A percentile compares a stretch with the other conserved stretches of the same genome.
These are phyloP conservation scores for Hirsutella rhossiliensis DNA, from an alignment of 2,329 filamentous ascomycete genomes.

Conservation along the genomic window DNA sequence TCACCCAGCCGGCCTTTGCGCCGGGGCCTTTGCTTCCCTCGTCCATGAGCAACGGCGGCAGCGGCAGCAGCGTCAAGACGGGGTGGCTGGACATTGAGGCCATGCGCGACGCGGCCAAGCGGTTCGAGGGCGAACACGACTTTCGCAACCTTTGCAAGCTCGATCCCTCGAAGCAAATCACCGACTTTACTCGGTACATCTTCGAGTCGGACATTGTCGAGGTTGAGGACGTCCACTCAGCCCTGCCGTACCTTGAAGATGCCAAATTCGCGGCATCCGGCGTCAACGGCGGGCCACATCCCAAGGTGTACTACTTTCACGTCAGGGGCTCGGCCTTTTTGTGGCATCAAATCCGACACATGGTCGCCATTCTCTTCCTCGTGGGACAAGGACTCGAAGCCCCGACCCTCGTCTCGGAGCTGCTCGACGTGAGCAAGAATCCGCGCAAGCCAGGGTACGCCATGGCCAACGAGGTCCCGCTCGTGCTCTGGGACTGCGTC, in stretches of 20 bases:
- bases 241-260: conserved; percentile 41
- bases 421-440: conserved; percentile 61
- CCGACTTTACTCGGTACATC: conserved; percentile 68
- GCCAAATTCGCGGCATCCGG: conserved; percentile 20
- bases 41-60: conserved; percentile 4
- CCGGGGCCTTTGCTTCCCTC: conserved; percentile 34
- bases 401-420: conserved; percentile 56
- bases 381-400: conserved; percentile 79
- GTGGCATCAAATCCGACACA: conserved; percentile 96
- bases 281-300: conserved; percentile 14
- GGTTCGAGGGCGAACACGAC: conserved; percentile 76
- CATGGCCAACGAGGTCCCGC: conserved; percentile 80
- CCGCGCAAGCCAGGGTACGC: conserved; percentile 75
- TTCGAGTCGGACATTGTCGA: conserved; percentile 70
- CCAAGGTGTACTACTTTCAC: conserved; percentile 77
- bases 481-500: conserved; percentile 93
- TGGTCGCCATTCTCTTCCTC: conserved; percentile 86
- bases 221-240: conserved; percentile 41
- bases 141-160: conserved; percentile 97
- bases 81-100: conserved; percentile 80
- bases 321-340: conserved; percentile 87
- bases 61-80: conserved; percentile 27
- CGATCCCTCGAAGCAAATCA: conserved; percentile 79
- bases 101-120: conserved; percentile 72
- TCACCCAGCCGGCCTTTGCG: conserved; percentile 81